Conservation (phyloP, 2,329 filamentous ascomycete genomes). For the Colletotrichum destructivum region DNA sequence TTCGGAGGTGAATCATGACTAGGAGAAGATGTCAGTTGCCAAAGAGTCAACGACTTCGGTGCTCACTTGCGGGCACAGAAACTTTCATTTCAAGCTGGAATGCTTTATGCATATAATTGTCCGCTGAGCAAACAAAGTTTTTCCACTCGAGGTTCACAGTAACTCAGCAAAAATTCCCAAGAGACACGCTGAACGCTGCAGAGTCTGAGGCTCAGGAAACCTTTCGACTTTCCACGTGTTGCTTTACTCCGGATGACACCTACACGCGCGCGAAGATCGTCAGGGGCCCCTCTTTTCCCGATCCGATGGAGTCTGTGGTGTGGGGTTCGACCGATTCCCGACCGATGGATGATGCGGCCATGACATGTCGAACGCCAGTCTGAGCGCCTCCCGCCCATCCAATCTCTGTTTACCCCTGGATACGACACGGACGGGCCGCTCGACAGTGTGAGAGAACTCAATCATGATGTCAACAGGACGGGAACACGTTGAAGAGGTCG, state of each 20-base stretch:
- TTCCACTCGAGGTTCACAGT: background rate
- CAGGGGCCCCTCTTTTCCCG: background rate
- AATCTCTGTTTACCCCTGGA: background rate
- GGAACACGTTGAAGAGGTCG: too few relatives aligned
- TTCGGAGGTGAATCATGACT: too few relatives aligned
- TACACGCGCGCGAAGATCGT: background rate
- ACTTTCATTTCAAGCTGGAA: too few relatives aligned
- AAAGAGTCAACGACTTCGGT: too few relatives aligned
- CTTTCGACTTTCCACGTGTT: background rate
- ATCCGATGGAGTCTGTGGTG: background rate
- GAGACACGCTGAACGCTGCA: background rate
- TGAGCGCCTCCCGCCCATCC: background rate
- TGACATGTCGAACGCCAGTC: constrained; percentile 11
- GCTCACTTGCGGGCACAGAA: too few relatives aligned
- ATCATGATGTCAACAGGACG: constrained; percentile 2
- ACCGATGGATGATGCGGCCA: constrained; percentile 9
- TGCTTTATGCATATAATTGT: too few relatives aligned
- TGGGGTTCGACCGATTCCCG: background rate
- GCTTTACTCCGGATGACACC: background rate
- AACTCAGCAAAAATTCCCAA: too few relatives aligned
- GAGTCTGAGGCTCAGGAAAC: background rate
- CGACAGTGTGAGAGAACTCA: background rate
- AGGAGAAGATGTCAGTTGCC: too few relatives aligned
- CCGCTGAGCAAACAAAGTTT: too few relatives aligned
- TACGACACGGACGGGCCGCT: background rate